Evolutionary conservation across 169 alveolate species (phyloP), one percentile per base, ranked within the genome.

Genomic region (Plasmodium reichenowi): DNA sequence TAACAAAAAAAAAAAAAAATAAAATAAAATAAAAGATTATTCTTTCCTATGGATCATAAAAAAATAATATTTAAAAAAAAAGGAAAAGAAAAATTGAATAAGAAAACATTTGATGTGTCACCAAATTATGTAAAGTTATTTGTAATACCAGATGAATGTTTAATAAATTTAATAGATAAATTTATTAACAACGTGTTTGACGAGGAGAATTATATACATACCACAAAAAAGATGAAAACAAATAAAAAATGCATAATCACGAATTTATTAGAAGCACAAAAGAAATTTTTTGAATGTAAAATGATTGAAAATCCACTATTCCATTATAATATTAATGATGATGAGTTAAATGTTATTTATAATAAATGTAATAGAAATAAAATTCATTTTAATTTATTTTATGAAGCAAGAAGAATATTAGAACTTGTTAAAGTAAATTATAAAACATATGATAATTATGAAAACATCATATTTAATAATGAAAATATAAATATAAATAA

Each of bases 381-480:
- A 75, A 75, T 75, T 6, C 74, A 75, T 54, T 75, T 75, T 47
- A 47, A 75, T 45, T 75, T 75, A 75, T 75, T 75, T 75, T 70
- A 75, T 45, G 88, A 75, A 62, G 74, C 88, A 75, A 59, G 88
- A 75, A 47, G 88, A 32, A 75, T 75, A 75, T 62, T 75, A 60
- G 74, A 75, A 60, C 62, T 75, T 50, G 88, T 43, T 24, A 62
- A 62, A 56, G 88, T 62, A 10, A 75, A 75, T 43, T 75, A 38
- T 26, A 24, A 60, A 67, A 75, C 88, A 22, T 75, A 75, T 62
- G 88, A 75, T 20, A 75, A 75, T 75, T 75, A 75, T 50, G 88
- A 75, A 66, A 60, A 52, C 12, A 20, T 12, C 29, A 24, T 60
- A 62, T 75, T 75, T 66, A 47, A 38, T 62, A 66, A 22, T 2